Evolutionary conservation across 225 moss, liverwort and hornwort genomes (phyloP).

Genomic region (Antitrichia curtipendula): DNA sequence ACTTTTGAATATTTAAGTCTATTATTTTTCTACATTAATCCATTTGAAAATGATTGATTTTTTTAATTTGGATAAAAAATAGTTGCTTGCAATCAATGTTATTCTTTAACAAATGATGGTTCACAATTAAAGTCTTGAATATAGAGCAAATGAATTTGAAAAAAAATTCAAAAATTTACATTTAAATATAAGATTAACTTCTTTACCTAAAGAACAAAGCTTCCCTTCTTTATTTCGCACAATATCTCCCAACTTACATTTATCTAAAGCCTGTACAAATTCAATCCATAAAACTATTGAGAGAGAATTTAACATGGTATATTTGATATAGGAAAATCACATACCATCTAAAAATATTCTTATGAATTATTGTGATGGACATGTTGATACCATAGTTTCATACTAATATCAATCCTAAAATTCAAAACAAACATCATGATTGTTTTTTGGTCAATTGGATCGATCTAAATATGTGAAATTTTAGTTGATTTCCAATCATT

Average conservation of each 20-base stretch:
- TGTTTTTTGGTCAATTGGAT: not conserved
- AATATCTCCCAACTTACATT: constrained; percentile 41
- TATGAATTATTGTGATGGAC: not conserved
- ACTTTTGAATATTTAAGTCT: not conserved
- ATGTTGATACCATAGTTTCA: not conserved
- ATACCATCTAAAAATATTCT: not conserved
- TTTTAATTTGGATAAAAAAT: not conserved
- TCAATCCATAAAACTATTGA: not conserved
- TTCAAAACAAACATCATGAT: not conserved
- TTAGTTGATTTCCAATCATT: not conserved
- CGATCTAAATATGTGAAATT: too few species aligned
- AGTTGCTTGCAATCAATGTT: not conserved
- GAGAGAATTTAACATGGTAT: not conserved
- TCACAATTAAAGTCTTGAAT: not conserved
- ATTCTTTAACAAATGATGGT: not conserved
- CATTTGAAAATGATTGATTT: not conserved
- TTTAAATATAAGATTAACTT: not conserved
- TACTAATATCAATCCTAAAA: not conserved
- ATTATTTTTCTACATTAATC: not conserved
- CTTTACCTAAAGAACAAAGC: constrained; percentile 19
- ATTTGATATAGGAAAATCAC: not conserved
- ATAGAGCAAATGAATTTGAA: not conserved
- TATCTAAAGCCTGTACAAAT: constrained; percentile 28
- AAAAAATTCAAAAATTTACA: not conserved
- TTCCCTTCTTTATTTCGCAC: constrained; percentile 39